A percentile compares a stretch with the other conserved stretches of the same genome.
Evolutionary conservation across 129 eudicot genomes (phyloP).

Genomic region (Helianthus annuus): HanXRQr2.0-SUNRISE NC_035435.2:6208184-6208683

Average conservation of each 20-base stretch:
- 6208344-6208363: slow-evolving; percentile 28
- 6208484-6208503: slow-evolving; percentile 5
- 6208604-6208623: slow-evolving; percentile 10
- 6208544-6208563: too few species aligned
- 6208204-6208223: too few species aligned
- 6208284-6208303: too few species aligned
- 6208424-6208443: slow-evolving; percentile 10
- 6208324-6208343: slow-evolving; percentile 22
- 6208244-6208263: too few species aligned
- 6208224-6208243: too few species aligned
- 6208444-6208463: slow-evolving; percentile 18
- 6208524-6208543: neutral
- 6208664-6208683: neutral
- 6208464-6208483: neutral
- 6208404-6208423: slow-evolving; percentile 30
- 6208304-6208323: neutral
- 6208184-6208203: too few species aligned
- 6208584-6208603: neutral
- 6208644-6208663: neutral
- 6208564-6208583: neutral
- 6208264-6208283: too few species aligned
- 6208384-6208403: slow-evolving; percentile 34
- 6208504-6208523: neutral
- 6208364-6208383: slow-evolving; percentile 27
- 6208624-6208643: neutral